A percentile compares a stretch with the other conserved stretches of the same genome.
These are phyloP conservation scores for Didymella pomorum DNA, from an alignment of 2,329 filamentous ascomycete species.

Conservation along the genomic window DNA sequence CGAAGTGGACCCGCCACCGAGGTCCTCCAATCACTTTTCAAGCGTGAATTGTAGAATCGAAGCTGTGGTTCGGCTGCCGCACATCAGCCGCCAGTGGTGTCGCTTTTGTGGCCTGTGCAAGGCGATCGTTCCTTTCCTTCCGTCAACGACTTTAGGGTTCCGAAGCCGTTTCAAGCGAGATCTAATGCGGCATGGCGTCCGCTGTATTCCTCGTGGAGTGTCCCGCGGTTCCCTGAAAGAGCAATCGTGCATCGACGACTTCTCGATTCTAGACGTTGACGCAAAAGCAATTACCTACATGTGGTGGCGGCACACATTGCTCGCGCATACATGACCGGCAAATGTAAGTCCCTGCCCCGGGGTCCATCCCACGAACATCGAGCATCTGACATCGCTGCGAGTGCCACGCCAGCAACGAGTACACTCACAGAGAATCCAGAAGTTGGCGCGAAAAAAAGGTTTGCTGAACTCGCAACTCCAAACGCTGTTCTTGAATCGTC, in stretches of 20 bases:
- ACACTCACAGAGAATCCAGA: background rate
- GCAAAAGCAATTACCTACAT: conserved; percentile 7
- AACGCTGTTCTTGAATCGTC: no score
- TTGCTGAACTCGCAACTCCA: background rate
- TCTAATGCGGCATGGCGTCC: background rate
- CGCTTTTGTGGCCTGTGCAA: background rate
- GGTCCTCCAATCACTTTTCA: background rate
- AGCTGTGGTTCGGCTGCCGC: background rate
- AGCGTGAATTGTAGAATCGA: background rate
- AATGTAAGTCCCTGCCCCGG: background rate
- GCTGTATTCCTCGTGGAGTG: conserved; percentile 12
- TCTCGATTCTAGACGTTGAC: conserved; percentile 7
- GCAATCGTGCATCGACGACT: conserved; percentile 3
- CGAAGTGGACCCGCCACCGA: background rate
- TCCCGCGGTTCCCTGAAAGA: background rate
- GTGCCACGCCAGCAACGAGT: background rate
- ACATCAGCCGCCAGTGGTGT: background rate
- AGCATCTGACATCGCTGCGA: background rate
- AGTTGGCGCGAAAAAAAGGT: background rate
- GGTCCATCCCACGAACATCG: background rate
- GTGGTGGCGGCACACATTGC: background rate
- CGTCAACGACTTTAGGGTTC: background rate
- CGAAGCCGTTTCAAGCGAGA: conserved; percentile 12
- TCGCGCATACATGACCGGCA: background rate
- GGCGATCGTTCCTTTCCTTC: background rate